A percentile compares a stretch with the other conserved stretches of the same genome.
Conservation (phyloP, 257 asterid species). For the Apocynum venetum region DNA sequence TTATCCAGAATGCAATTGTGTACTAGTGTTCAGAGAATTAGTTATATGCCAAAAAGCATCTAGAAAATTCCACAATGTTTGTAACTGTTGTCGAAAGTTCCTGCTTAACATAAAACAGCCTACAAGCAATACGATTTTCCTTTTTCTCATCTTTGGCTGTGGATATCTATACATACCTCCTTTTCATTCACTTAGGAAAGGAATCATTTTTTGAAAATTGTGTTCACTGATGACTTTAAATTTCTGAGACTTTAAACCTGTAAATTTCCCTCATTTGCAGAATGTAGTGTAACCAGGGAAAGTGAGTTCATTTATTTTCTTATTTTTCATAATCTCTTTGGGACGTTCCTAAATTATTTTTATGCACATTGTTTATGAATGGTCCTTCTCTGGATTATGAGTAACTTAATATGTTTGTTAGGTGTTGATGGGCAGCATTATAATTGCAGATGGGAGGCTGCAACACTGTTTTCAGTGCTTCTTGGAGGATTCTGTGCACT, state of each 20-base stretch:
- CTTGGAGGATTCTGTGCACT: slow-evolving; percentile 83
- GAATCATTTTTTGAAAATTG: not conserved
- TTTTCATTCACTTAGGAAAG: not conserved
- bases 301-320: not conserved
- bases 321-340: not conserved
- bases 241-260: not conserved
- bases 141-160: not conserved
- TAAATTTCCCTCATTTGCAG: not conserved
- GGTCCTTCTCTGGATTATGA: slow-evolving; percentile 20
- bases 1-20: not conserved
- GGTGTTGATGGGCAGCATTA: slow-evolving; percentile 79
- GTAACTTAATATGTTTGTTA: slow-evolving; percentile 44
- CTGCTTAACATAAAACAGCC: not conserved
- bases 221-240: not conserved
- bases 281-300: not conserved
- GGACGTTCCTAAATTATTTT: not conserved
- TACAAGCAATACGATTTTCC: not conserved
- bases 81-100: not conserved
- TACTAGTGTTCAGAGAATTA: not conserved
- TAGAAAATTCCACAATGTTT: not conserved
- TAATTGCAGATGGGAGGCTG: slow-evolving; percentile 97
- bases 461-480: slow-evolving; percentile 69
- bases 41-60: not conserved
- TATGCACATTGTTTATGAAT: not conserved
- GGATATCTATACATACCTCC: not conserved